Conservation (phyloP, 2,329 filamentous ascomycete species). For the Emergomyces orientalis region DNA sequence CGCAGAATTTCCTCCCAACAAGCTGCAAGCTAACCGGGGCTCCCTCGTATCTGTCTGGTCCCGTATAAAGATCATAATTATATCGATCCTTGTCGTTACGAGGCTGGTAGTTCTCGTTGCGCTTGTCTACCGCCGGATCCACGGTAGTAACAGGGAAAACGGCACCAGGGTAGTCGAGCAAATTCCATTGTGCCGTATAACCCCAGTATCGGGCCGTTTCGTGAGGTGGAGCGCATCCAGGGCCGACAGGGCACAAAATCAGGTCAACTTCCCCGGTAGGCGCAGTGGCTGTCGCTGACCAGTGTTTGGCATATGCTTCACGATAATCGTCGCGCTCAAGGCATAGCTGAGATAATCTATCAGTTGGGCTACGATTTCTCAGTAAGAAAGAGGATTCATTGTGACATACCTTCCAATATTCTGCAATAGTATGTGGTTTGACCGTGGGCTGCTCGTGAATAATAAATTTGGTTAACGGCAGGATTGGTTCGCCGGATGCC, state of each 20-base stretch:
- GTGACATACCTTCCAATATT: constrained; percentile 29
- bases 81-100: constrained; percentile 41
- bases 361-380: not conserved
- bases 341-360: constrained; percentile 5
- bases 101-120: constrained; percentile 28
- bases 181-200: constrained; percentile 59
- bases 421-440: constrained; percentile 33
- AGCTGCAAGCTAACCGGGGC: constrained; percentile 47
- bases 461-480: constrained; percentile 52
- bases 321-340: constrained; percentile 25
- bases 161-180: constrained; percentile 56
- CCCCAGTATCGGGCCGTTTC: constrained; percentile 51
- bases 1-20: constrained; percentile 45
- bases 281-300: constrained; percentile 35
- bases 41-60: constrained; percentile 40
- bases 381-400: not conserved
- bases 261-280: constrained; percentile 40
- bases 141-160: constrained; percentile 50
- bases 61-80: constrained; percentile 40
- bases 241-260: constrained; percentile 52
- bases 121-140: constrained; percentile 34
- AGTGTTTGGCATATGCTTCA: constrained; percentile 37
- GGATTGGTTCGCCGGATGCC: constrained; percentile 48
- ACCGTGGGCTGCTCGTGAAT: constrained; percentile 46
- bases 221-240: constrained; percentile 47